Conservation (phyloP, 306 rosid genomes). For the Quercus parvula region DNA sequence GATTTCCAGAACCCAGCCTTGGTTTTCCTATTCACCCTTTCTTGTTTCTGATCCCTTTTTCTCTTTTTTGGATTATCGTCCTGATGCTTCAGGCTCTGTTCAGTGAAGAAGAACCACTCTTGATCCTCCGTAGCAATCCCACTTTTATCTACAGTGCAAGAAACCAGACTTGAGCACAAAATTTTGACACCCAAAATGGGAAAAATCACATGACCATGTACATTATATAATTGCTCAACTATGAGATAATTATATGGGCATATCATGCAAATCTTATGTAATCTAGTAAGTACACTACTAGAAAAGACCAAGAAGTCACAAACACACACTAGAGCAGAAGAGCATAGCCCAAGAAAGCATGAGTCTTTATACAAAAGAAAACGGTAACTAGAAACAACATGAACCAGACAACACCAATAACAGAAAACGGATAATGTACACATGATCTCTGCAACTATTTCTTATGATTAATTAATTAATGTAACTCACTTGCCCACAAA, state of each 20-base stretch:
- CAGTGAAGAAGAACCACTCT: constrained; percentile 97
- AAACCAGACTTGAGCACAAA: neutral
- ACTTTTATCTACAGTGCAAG: constrained; percentile 49
- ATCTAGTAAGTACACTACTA: neutral
- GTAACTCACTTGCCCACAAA: no score
- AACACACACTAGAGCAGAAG: no score
- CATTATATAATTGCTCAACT: no score
- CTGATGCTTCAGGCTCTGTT: constrained; percentile 79
- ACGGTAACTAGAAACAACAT: no score
- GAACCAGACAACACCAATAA: no score
- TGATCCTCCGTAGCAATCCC: constrained; percentile 70
- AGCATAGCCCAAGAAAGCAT: no score
- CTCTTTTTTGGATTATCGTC: constrained; percentile 25
- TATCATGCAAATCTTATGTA: neutral
- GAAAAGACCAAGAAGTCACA: no score
- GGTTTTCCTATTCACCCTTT: constrained; percentile 76
- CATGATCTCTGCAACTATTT: no score
- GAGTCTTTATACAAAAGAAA: no score
- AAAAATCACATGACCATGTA: neutral
- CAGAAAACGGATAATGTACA: no score
- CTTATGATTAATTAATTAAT: no score
- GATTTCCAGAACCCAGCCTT: constrained; percentile 86
- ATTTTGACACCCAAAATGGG: neutral
- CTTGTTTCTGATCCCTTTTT: constrained; percentile 6
- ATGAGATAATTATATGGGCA: no score